Base-by-base conservation (phyloP, 495 filamentous ascomycete species). In the Daldinia childiae region DNA sequence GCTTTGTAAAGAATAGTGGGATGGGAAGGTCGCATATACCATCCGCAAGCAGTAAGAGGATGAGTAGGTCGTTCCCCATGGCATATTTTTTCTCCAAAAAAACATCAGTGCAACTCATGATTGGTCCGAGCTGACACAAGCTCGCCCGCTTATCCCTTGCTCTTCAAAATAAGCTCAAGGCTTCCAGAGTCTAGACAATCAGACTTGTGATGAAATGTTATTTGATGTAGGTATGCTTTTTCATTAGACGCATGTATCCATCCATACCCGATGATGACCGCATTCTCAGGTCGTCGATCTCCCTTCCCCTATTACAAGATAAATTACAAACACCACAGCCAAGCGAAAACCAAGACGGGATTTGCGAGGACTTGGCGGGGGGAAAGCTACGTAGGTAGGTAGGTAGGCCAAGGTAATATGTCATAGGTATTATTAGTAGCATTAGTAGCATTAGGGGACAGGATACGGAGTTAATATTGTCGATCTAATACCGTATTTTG, bases 21-120 rank as follows among this genome's bases (percentile, higher is more conserved):
- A 45, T 50, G 62, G 19, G 19, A 43, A 50, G 57, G 8, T 66
- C 71, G 71, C 71, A 66, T 73, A 69, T 29, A 69, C 61, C 61
- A 73, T 73, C 71, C 71, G 17, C 66, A 73, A 73, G 17, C 34
- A 73, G 71, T 63, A 73, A 69, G 69, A 69, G 59, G 51, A n/a
- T n/a, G 29, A 30, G 27, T 26, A 12, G 58, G 34, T 51, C 19
- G 36, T 19, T 21, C 29, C 57, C 21, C 52, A 63, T 62, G 58
- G 41, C 58, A 29, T 66, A 50, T 43, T 63, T 34, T 6, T 48
- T 52, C 59, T 72, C 54, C 58, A 34, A 50, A 59, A 58, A 39
- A 38, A 3, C 54, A n/a, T 48, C 64, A 68, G 55, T 39, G 48
- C 50, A 66, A 69, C 56, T 62, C 57, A 12, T 69, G 34, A 73